Base-by-base conservation (phyloP, 2,329 filamentous ascomycete species). In the Hortaea werneckii region DNA sequence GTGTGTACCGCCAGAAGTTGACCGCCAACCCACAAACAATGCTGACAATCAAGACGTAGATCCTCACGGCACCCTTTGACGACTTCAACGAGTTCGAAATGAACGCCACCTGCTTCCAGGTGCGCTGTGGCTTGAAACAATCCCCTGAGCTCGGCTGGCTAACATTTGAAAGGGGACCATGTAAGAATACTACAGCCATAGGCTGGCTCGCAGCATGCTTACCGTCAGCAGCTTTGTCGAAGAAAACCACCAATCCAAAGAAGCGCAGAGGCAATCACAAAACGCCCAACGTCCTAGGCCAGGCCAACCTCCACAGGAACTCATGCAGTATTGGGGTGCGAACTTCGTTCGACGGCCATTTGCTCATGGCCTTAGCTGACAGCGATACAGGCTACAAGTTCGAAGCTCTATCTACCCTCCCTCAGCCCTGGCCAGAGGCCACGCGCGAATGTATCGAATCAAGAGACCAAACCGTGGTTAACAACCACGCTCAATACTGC, bases 401-500 rank as follows among this genome's bases (percentile, higher is more conserved):
- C 58, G 92, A 98, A 66, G 85, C 87, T 0, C 67, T 98, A 1
- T 80, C 82, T 5, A 82, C 92, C 1, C 69, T 96, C 4, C 82
- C 86, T 2, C 69, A 74, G 2, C 77, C 83, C 0, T 95, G 89
- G 81, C 80, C 76, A 44, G 77, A 83, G 46, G 83, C 79, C 0
- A 70, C 80, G 0, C 78, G 86, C 46, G 82, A 85, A 1, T 79
- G 82, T 48, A 95, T 98, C 51, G 89, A 95, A 61, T 70, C 68
- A 46, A 80, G 92, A 28, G 79, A 85, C 38, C 65, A 79, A 2
- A 73, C 83, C 45, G 59, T 82, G 6, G 89, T 95, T 42, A 89
- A 83, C 64, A 98, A 96, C 64, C 80, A 88, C 59, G 84, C 86
- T 1, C 92, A 98, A 61, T 96, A 96, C 70, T 98, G 92, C 69